Evolutionary conservation across 2,329 filamentous ascomycete genomes (phyloP).

Genomic region (Neonectria faginata): DNA sequence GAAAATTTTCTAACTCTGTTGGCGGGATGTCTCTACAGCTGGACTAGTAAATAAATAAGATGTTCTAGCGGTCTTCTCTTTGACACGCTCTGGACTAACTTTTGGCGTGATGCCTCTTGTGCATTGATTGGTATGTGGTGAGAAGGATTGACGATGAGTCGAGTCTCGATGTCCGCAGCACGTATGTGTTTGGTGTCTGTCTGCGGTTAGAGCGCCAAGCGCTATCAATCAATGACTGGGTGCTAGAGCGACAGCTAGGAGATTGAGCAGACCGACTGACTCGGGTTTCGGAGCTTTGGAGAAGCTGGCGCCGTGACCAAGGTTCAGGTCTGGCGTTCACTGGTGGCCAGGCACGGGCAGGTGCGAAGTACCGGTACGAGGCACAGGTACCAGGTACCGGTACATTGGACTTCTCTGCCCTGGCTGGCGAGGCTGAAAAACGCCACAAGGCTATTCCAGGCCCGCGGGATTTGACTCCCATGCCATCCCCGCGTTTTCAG

Average conservation of each 20-base stretch:
- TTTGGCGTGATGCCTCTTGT: not conserved
- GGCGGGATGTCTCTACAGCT: slow-evolving; percentile 37
- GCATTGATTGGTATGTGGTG: not conserved
- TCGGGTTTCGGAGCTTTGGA: not conserved
- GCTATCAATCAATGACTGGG: not conserved
- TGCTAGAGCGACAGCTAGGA: not conserved
- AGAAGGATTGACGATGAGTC: not conserved
- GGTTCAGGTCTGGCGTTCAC: not conserved
- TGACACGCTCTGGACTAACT: slow-evolving; percentile 8
- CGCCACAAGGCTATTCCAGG: slow-evolving; percentile 24
- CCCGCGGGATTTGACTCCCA: slow-evolving; percentile 17
- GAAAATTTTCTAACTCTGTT: slow-evolving; percentile 37
- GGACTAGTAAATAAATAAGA: slow-evolving; percentile 42
- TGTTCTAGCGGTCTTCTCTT: slow-evolving; percentile 29
- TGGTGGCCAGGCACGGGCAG: slow-evolving; percentile 7
- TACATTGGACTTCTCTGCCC: slow-evolving; percentile 15
- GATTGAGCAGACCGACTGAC: not conserved
- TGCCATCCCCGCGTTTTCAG: slow-evolving; percentile 35
- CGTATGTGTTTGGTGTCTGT: not conserved
- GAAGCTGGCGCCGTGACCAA: not conserved
- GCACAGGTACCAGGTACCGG: slow-evolving; percentile 32
- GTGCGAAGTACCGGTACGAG: not conserved
- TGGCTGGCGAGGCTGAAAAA: slow-evolving; percentile 28
- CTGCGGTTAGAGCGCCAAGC: not conserved
- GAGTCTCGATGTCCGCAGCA: too few relatives aligned